Evolutionary conservation across 805 yeast species (phyloP), one percentile per base, ranked within the genome.

Genomic region (Kodamaea jinghongensis): DNA sequence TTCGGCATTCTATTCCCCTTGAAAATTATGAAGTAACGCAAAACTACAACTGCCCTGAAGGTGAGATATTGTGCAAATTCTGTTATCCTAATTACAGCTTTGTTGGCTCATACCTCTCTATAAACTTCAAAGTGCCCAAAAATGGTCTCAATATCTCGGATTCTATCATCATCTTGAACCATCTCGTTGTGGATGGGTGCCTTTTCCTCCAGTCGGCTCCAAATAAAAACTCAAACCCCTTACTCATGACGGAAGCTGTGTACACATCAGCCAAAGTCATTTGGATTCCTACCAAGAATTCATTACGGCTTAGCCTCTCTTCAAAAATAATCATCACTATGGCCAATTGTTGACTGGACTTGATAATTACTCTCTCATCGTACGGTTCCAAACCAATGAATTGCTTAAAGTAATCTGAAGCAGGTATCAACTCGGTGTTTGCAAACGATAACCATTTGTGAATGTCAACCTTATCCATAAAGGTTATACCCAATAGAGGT

Each of bases 371-470:
- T 66, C 81, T 83, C 78, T 85, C 83, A 83, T 85, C 82, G 82
- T 78, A 87, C 48, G 93, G 90, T 39, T 49, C 61, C 38, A 58
- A 63, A 54, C 96, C 96, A 34, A 65, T 55, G 38, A 83, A 58
- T 51, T 87, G 84, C 46, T 62, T 61, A 66, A 86, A 78, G 49
- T 78, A 77, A 28, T 49, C 55, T 43, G 75, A 38, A 42, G 63
- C 53, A 31, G 69, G 55, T 49, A 83, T 59, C 43, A 84, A 52
- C 54, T 90, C 96, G 52, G 76, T 55, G 73, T 83, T 86, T 61
- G 80, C 71, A 52, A 86, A 68, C 2, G 96, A 85, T 60, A 81
- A 55, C 95, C 95, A 89, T 67, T 73, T 79, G 51, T 89, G 61
- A 53, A 88, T 71, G 52, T 64, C 64, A 43, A 85, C 86, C 57